Conservation (phyloP, 495 filamentous ascomycete species). For the Talaromyces liani region DNA sequence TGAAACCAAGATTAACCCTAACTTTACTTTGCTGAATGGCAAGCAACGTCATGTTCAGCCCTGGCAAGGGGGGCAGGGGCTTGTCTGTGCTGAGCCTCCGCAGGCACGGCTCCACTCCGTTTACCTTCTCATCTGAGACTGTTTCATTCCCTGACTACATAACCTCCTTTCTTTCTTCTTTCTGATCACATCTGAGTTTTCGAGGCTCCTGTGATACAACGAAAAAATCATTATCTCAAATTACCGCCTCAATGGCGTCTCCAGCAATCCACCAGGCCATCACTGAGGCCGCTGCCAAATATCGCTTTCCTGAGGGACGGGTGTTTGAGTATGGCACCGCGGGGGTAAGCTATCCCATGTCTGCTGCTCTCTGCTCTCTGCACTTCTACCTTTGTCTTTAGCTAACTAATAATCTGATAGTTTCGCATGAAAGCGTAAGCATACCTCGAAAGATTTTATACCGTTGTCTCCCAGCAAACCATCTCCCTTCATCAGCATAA, state of each 20-base stretch:
- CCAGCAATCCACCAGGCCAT: constrained; percentile 37
- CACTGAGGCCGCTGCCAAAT: constrained; percentile 34
- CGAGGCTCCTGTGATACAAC: background rate
- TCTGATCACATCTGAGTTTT: background rate
- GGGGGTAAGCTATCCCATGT: constrained; percentile 47
- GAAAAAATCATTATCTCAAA: background rate
- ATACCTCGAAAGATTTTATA: background rate
- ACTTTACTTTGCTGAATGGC: too few species aligned
- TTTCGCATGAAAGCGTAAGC: constrained; percentile 76
- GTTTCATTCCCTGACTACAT: background rate
- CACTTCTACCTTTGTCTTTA: constrained; percentile 8
- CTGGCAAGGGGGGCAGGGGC: background rate
- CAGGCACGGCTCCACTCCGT: constrained; percentile 1
- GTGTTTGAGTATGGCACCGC: constrained; percentile 92
- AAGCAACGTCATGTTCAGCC: background rate
- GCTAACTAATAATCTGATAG: constrained; percentile 23
- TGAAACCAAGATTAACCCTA: background rate
- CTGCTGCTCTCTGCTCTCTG: background rate
- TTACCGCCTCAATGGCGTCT: constrained; percentile 37
- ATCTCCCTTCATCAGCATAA: constrained; percentile 2
- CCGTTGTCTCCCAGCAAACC: background rate
- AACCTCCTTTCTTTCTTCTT: background rate
- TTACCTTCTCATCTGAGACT: constrained; percentile 3
- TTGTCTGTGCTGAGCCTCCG: constrained; percentile 1
- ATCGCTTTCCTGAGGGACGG: constrained; percentile 60